Percentiles rank a stretch among this genome's conserved stretches.
phyloP scores from a whole-genome alignment of 192 early-diverging fungal species.

The Ambispora gerdemannii region DNA sequence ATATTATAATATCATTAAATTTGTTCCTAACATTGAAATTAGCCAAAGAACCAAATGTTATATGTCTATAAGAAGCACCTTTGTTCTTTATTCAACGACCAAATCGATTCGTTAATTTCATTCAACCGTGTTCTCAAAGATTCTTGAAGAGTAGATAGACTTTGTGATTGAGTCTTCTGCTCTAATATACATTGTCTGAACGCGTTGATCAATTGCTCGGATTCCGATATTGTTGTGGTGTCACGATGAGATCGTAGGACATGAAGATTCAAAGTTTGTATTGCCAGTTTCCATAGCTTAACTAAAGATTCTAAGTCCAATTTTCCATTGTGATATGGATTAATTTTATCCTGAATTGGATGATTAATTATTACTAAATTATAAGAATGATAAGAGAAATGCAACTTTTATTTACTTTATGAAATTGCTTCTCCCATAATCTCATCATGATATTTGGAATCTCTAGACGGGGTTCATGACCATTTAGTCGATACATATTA shows the following conservation, averaged over 20 bases:
- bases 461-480: neutral
- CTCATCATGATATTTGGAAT: constrained; percentile 6
- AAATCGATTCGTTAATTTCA: constrained; percentile 14
- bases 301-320: constrained; percentile 8
- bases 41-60: too few species aligned
- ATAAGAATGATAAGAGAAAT: neutral
- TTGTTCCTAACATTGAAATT: too few species aligned
- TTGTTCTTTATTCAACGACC: neutral
- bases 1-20: too few species aligned
- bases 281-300: neutral
- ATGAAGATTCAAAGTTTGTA: neutral
- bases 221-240: too few species aligned
- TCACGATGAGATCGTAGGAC: neutral
- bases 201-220: neutral
- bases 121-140: neutral
- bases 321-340: neutral
- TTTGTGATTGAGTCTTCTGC: neutral
- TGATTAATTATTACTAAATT: neutral
- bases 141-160: neutral
- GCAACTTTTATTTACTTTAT: neutral
- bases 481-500: constrained; percentile 9
- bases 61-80: too few species aligned
- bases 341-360: neutral
- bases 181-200: neutral
- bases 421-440: constrained; percentile 7